A percentile compares a stretch with the other conserved stretches of the same genome.
These are phyloP conservation scores for Mucor velutinosus DNA, from an alignment of 371 early-diverging fungal genomes.

Conservation along the genomic window DNA sequence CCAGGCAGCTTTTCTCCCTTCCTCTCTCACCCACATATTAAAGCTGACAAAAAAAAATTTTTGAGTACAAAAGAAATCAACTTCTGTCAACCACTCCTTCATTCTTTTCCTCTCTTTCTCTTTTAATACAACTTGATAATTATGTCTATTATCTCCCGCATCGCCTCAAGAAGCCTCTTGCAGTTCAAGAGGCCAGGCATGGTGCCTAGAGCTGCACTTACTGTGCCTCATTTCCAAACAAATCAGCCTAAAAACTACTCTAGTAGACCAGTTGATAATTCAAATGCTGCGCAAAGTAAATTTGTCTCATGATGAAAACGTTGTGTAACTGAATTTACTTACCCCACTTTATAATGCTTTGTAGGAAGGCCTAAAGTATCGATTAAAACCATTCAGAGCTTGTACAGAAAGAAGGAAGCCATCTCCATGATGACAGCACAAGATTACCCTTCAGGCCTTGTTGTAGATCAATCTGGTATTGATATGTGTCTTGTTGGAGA, in stretches of 20 bases:
- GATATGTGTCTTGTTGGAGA: conserved; percentile 95
- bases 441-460: conserved; percentile 89
- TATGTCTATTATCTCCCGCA: neutral
- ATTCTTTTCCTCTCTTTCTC: conserved; percentile 1
- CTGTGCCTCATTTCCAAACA: neutral
- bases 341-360: conserved; percentile 1
- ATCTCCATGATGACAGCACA: conserved; percentile 87
- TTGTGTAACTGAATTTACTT: conserved; percentile 17
- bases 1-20: neutral
- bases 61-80: neutral
- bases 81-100: conserved; percentile 6
- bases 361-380: conserved; percentile 78
- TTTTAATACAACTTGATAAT: neutral
- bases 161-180: neutral
- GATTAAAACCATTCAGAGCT: conserved; percentile 71
- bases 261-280: conserved; percentile 25
- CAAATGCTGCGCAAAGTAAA: conserved; percentile 15
- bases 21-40: neutral
- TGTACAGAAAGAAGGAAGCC: conserved; percentile 73
- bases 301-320: neutral
- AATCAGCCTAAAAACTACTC: conserved; percentile 12
- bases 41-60: conserved; percentile 1
- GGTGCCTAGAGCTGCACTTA: neutral
- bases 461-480: conserved; percentile 80
- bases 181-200: neutral